Conservation (phyloP, 805 yeast genomes). For the Hemisphaericaspora nanyangensis region DNA sequence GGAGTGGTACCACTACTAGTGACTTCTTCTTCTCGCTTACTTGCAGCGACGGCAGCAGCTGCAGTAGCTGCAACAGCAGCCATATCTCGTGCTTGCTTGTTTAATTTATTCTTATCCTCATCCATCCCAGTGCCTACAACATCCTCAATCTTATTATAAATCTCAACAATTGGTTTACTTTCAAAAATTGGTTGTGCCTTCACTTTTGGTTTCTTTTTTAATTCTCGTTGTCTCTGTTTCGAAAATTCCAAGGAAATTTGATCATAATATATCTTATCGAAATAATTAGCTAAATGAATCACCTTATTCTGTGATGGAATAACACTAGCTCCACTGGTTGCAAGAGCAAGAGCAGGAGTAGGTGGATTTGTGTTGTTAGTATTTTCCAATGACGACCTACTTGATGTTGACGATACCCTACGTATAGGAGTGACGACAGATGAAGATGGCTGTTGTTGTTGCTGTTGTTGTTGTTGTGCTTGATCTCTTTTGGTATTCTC, state of each 20-base stretch:
- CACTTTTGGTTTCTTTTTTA: conserved; percentile 56
- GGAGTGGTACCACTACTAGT: too few species aligned
- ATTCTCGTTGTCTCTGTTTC: conserved; percentile 77
- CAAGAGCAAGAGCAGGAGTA: background rate
- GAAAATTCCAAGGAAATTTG: conserved; percentile 83
- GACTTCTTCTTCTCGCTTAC: background rate
- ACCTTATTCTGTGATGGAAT: conserved; percentile 35
- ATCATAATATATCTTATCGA: conserved; percentile 74
- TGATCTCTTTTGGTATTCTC: background rate
- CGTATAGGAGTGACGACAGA: background rate
- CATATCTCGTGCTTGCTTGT: too few species aligned
- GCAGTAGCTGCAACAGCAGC: too few species aligned
- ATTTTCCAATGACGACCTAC: background rate
- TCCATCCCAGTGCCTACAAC: conserved; percentile 60
- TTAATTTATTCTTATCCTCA: conserved; percentile 10
- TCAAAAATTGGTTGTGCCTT: conserved; percentile 68
- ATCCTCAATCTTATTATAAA: conserved; percentile 82
- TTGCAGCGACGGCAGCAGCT: background rate
- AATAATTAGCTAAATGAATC: conserved; percentile 59
- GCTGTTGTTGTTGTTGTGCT: too few species aligned
- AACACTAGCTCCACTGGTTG: background rate
- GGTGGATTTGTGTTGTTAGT: background rate
- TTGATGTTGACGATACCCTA: background rate
- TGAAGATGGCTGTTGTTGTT: too few species aligned
- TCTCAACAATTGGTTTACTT: conserved; percentile 85